These are phyloP conservation scores for Oxytropis ochrocephala DNA, from an alignment of 306 rosid genomes.

Conservation along the genomic window DNA sequence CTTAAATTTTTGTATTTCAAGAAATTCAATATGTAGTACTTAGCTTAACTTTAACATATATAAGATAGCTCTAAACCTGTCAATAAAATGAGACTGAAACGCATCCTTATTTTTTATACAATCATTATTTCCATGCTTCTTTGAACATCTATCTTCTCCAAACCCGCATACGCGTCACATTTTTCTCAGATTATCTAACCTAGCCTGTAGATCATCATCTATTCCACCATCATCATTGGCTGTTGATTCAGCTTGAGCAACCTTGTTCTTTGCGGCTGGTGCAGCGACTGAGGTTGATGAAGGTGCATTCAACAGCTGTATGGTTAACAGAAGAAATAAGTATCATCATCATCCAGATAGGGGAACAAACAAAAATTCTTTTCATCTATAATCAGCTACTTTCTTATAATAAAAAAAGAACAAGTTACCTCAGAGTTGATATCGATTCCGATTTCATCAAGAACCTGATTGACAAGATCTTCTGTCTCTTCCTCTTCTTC, in stretches of 20 bases:
- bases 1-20: background rate
- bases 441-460: constrained; percentile 85
- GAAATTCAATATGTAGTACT: constrained; percentile 7
- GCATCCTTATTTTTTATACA: background rate
- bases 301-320: constrained; percentile 73
- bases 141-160: background rate
- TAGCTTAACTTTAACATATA: background rate
- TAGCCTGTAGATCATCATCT: constrained; percentile 62
- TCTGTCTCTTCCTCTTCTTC: constrained; percentile 98
- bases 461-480: constrained; percentile 86
- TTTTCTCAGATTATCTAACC: constrained; percentile 38
- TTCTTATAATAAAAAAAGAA: background rate
- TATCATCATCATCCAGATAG: background rate
- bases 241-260: constrained; percentile 70
- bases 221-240: constrained; percentile 65
- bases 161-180: constrained; percentile 6
- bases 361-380: background rate
- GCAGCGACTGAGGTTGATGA: constrained; percentile 56
- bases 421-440: constrained; percentile 62
- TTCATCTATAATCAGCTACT: background rate
- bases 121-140: constrained; percentile 6
- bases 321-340: background rate
- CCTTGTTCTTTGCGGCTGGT: constrained; percentile 52
- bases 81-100: background rate
- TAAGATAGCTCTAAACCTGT: background rate